Evolutionary conservation across 2,329 filamentous ascomycete genomes (phyloP), one percentile per base, ranked within the genome.

Genomic region (Hirsutella thompsonii): DNA sequence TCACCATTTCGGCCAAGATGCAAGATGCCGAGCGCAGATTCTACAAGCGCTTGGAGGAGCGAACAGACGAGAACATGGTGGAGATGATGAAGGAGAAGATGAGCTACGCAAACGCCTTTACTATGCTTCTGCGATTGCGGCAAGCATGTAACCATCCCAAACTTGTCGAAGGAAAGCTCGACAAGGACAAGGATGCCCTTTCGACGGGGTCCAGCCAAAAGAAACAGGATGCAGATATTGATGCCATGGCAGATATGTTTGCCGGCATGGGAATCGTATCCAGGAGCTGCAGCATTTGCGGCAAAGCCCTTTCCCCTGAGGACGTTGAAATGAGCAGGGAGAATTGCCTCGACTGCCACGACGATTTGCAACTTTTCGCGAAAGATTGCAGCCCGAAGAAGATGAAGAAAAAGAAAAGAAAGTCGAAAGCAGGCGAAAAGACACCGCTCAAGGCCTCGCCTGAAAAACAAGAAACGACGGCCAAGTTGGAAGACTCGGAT

Each of bases 121-220:
- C 94, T 11, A 67, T 98, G 45, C 74, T 98, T n/a, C 67, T 98
- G 42, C 81, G 92, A 32, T 69, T 98, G 45, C 76, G 92, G 44
- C 92, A 98, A 59, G 85, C 88, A 18, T 98, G 92, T 60, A 94
- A 98, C 55, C 92, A 98, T 57, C 88, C 89, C 0, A 81, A 87
- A 49, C 70, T 98, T 36, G 82, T 94, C 11, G 85, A 86, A 48
- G 81, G 81, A 47, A 90, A 93, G 54, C 69, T 95, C 43, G 81
- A 81, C 42, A 85, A 85, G 48, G 92, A 98, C 57, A 87, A 82
- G 52, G 92, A 96, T 53, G 85, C 86, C 2, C 64, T 94, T 42
- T 72, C 79, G 1, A 81, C 79, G 1, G 83, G 76, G 45, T 64
- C 67, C 5, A 68, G 60, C 9, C 69, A 71, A 47, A 70, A 69